phyloP scores from a whole-genome alignment of 2,329 filamentous ascomycete genomes.

The Emericellopsis cladophorae region DNA sequence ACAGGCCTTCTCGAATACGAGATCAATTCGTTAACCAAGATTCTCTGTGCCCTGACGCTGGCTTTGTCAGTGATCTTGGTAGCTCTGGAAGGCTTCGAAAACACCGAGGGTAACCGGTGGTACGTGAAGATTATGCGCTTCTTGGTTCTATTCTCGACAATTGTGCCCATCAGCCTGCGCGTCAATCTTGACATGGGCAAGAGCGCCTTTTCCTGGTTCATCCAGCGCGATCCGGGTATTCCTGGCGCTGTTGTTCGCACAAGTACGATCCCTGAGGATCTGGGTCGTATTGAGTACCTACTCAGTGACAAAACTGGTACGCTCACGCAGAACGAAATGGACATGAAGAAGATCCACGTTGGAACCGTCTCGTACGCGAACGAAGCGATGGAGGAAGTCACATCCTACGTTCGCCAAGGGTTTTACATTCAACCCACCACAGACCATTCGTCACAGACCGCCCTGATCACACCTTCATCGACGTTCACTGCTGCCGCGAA shows the following conservation, averaged over 20 bases:
- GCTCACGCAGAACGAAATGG: constrained; percentile 95
- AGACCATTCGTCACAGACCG: constrained; percentile 27
- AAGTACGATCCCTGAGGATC: constrained; percentile 92
- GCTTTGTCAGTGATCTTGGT: constrained; percentile 80
- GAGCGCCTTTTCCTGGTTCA: constrained; percentile 90
- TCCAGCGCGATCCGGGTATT: constrained; percentile 82
- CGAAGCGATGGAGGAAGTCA: constrained; percentile 96
- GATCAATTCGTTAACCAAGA: constrained; percentile 95
- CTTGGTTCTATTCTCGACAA: constrained; percentile 95
- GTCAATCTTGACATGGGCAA: constrained; percentile 98
- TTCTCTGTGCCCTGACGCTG: constrained; percentile 79
- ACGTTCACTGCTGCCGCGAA: constrained; percentile 49
- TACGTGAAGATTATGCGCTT: constrained; percentile 98
- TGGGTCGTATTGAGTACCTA: constrained; percentile 91
- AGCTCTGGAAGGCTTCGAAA: constrained; percentile 69
- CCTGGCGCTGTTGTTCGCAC: constrained; percentile 87
- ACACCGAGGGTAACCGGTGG: constrained; percentile 58
- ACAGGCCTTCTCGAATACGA: constrained; percentile 88
- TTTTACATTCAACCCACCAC: constrained; percentile 47
- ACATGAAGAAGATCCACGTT: constrained; percentile 96
- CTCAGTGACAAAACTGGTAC: constrained; percentile 98
- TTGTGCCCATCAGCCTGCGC: constrained; percentile 90
- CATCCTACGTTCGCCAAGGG: constrained; percentile 72
- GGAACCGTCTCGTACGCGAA: constrained; percentile 97
- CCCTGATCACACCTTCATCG: constrained; percentile 66